Base-by-base conservation (phyloP, 805 yeast species). In the Wickerhamiella bombiphila region DNA sequence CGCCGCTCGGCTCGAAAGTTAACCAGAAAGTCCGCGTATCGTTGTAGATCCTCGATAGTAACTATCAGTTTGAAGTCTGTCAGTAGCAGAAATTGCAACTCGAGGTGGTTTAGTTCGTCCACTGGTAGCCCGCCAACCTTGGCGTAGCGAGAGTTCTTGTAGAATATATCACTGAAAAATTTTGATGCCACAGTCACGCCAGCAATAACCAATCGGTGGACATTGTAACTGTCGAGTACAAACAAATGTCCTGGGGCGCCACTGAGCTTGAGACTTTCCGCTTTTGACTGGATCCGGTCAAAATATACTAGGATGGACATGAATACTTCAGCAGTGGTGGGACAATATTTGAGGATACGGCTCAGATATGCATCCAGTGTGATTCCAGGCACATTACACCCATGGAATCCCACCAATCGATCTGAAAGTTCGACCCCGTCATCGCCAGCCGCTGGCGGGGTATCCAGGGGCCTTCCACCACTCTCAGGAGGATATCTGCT, bases 311-410 rank as follows among this genome's bases (percentile, higher is more conserved):
- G 65, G 25, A 91, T 61, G 28, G 94, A 77, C 34, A 91, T 62
- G 57, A 86, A 91, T 24, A 91, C 97, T 56, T 91, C 97, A 58
- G 88, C 88, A 2, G 98, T 86, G n/a, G 91, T 91, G 0, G 99
- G 97, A 57, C 99, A 91, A 60, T 91, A 91, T 59, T 88, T 88
- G 55, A 88, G 71, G 21, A 91, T 88, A 53, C 98, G 74, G 31
- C 82, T 71, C 42, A 91, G 66, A 55, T 91, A 91, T 16, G 93
- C 91, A 51, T 83, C 85, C 34, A 91, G 68, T 9, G 86, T 73
- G 38, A 91, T 91, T n/a, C 93, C 94, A 1, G 98, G 98, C 7
- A 91, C 77, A 54, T 88, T 93, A 41, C 93, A 76, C 14, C 98
- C 98, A 57, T 85, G 94, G 57, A 91, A 91, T 33, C 94, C 91